Conservation (phyloP, 805 yeast genomes). For the Clavispora vitiphila region DNA sequence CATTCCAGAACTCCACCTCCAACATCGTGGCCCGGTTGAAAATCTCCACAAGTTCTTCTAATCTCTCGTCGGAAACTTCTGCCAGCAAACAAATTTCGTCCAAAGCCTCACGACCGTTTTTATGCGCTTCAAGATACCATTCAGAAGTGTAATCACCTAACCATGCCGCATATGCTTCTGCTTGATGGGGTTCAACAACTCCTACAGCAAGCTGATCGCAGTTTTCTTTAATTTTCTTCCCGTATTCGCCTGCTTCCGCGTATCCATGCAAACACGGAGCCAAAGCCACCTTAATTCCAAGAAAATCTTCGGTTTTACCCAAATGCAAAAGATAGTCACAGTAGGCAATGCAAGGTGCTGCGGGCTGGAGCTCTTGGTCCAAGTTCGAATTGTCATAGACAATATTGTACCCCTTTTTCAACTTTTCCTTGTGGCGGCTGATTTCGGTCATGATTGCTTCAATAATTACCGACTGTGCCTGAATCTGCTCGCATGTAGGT, state of each 20-base stretch:
- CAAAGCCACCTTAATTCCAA: constrained; percentile 61
- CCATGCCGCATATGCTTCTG: constrained; percentile 48
- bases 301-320: constrained; percentile 51
- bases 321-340: constrained; percentile 54
- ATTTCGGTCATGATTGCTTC: constrained; percentile 52
- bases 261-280: constrained; percentile 78
- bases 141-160: constrained; percentile 55
- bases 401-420: constrained; percentile 37
- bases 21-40: constrained; percentile 55
- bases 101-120: constrained; percentile 45
- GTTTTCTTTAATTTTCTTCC: constrained; percentile 14
- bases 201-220: constrained; percentile 18
- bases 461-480: constrained; percentile 47
- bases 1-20: constrained; percentile 71
- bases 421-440: constrained; percentile 47
- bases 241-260: constrained; percentile 47
- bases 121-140: constrained; percentile 52
- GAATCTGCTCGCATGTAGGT: constrained; percentile 47
- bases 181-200: constrained; percentile 13
- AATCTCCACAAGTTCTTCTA: constrained; percentile 50
- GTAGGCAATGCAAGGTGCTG: constrained; percentile 55
- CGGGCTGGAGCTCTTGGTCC: constrained; percentile 44
- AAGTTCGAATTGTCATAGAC: constrained; percentile 32
- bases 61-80: constrained; percentile 36
- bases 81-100: constrained; percentile 32